These are phyloP conservation scores for Plasmodium falciparum DNA, from an alignment of 169 alveolate species.

Conservation along the genomic window DNA sequence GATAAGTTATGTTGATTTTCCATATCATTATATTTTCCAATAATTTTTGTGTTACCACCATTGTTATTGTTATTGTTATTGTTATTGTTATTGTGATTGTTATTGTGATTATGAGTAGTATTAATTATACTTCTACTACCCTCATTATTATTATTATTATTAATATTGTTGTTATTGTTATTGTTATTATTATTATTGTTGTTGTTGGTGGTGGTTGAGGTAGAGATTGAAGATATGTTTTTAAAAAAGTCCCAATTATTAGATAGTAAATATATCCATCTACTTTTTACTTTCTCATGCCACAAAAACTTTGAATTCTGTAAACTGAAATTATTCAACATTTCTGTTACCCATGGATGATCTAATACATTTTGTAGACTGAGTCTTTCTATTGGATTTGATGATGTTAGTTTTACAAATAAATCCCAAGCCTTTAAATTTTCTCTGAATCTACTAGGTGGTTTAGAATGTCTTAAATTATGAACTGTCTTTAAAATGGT, in stretches of 20 bases:
- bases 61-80: background rate
- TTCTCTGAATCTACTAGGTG: constrained; percentile 80
- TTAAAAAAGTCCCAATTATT: constrained; percentile 73
- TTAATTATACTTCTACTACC: too few species aligned
- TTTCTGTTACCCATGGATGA: constrained; percentile 84
- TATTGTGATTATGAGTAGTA: background rate
- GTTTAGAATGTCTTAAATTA: constrained; percentile 81
- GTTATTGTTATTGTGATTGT: background rate
- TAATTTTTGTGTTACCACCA: background rate
- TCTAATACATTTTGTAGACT: constrained; percentile 82
- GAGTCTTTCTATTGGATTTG: constrained; percentile 84
- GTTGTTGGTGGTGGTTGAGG: too few species aligned
- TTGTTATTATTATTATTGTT: too few species aligned
- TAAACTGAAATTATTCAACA: constrained; percentile 66
- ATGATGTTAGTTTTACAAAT: constrained; percentile 88
- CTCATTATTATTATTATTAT: too few species aligned
- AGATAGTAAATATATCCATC: constrained; percentile 65
- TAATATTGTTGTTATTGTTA: background rate
- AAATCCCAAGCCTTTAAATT: constrained; percentile 85
- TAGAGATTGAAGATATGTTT: constrained; percentile 51
- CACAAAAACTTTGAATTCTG: constrained; percentile 58
- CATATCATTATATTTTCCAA: background rate
- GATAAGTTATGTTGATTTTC: background rate
- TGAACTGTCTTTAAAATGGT: constrained; percentile 82
- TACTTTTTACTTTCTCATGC: constrained; percentile 68